A percentile compares a stretch with the other conserved stretches of the same genome.
Conservation (phyloP, 768 basidiomycete genomes). For the Gymnopilus junonius region DNA sequence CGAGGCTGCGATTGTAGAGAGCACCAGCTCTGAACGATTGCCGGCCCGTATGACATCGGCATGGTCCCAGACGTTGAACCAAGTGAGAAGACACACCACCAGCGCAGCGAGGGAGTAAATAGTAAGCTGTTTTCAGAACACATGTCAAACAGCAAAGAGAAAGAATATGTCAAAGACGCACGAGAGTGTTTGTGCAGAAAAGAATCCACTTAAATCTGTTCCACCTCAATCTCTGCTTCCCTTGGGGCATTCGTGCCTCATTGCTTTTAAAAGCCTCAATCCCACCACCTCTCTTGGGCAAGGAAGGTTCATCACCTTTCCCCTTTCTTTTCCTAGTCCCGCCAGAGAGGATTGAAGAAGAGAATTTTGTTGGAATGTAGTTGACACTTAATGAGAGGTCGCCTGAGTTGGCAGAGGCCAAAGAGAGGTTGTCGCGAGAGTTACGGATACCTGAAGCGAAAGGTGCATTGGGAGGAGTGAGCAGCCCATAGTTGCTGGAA, state of each 20-base stretch:
- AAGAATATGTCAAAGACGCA: constrained; percentile 22
- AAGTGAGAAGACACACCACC: constrained; percentile 69
- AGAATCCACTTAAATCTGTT: constrained; percentile 85
- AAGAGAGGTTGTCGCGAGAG: constrained; percentile 21
- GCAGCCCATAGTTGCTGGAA: constrained; percentile 32
- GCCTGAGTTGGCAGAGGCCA: constrained; percentile 44
- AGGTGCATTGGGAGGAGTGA: constrained; percentile 45
- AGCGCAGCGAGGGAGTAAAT: constrained; percentile 62
- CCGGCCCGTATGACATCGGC: constrained; percentile 75
- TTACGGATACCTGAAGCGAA: constrained; percentile 31
- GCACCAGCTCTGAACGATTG: constrained; percentile 65
- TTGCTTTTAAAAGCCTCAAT: constrained; percentile 62
- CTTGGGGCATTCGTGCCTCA: constrained; percentile 53
- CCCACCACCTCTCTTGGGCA: constrained; percentile 71
- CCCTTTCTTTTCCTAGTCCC: constrained; percentile 35
- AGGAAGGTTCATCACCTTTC: constrained; percentile 30
- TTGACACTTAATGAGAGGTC: constrained; percentile 68
- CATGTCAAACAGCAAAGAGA: neutral
- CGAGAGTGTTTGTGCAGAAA: constrained; percentile 63
- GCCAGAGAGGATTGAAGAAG: constrained; percentile 42
- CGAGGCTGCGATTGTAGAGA: constrained; percentile 67
- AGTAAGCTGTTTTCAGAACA: constrained; percentile 41
- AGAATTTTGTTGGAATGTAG: constrained; percentile 82
- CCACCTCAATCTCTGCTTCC: constrained; percentile 60
- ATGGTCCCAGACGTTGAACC: constrained; percentile 73